These are phyloP conservation scores for Eutrema heterophyllum DNA, from an alignment of 345 rosid species.

Conservation along the genomic window DNA sequence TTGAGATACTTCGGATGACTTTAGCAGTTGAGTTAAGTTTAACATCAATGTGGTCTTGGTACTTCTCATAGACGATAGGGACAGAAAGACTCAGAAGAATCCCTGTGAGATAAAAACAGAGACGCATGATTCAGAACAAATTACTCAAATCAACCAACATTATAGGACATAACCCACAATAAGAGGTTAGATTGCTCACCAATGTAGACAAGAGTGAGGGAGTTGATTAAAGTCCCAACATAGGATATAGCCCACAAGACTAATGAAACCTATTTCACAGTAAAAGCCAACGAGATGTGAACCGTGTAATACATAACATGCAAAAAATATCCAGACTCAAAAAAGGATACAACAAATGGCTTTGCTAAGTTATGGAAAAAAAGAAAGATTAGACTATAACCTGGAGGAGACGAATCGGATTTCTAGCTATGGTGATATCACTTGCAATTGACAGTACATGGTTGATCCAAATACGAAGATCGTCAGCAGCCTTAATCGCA, in stretches of 20 bases:
- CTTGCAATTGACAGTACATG: constrained; percentile 52
- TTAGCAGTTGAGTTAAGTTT: constrained; percentile 44
- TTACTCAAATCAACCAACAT: neutral
- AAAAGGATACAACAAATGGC: neutral
- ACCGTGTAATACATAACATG: neutral
- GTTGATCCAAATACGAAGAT: constrained; percentile 52
- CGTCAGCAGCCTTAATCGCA: constrained; percentile 45
- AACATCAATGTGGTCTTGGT: constrained; percentile 61
- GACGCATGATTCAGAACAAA: neutral
- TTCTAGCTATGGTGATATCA: constrained; percentile 63
- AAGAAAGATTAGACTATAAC: constrained; percentile 25
- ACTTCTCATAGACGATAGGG: constrained; percentile 70
- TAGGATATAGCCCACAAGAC: constrained; percentile 54
- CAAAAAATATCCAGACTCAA: neutral
- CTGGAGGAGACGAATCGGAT: constrained; percentile 61
- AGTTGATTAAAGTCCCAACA: constrained; percentile 65
- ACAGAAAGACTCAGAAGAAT: constrained; percentile 64
- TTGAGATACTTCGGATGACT: constrained; percentile 41
- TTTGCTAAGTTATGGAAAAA: neutral
- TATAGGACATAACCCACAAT: neutral
- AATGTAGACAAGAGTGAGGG: constrained; percentile 68
- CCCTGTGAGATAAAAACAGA: constrained; percentile 38
- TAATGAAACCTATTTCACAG: constrained; percentile 48
- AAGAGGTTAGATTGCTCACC: constrained; percentile 44
- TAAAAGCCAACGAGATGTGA: neutral